Percentiles rank a stretch among this genome's conserved stretches.
Conservation (phyloP, 805 yeast species). For the Kazachstania africana region DNA sequence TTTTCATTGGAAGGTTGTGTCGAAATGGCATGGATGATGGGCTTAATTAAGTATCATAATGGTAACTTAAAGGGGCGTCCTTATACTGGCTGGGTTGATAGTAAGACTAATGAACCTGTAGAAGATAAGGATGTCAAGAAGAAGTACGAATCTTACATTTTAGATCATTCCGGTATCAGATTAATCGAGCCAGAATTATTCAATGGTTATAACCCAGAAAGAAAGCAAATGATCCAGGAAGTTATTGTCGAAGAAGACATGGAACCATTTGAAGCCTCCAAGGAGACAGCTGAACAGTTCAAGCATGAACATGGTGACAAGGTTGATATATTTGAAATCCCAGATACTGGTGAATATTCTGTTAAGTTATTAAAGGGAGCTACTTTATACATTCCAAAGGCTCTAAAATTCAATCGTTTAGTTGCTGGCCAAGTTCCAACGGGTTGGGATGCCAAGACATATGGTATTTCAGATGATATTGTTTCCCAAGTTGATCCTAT, state of each 20-base stretch:
- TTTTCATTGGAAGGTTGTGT: slow-evolving; percentile 95
- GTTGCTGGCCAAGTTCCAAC: slow-evolving; percentile 85
- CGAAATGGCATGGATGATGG: slow-evolving; percentile 99
- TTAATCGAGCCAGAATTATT: slow-evolving; percentile 92
- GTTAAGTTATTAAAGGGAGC: slow-evolving; percentile 92
- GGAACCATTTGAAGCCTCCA: slow-evolving; percentile 90
- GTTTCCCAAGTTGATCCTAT: slow-evolving; percentile 92
- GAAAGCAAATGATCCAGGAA: slow-evolving; percentile 90
- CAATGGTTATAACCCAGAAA: slow-evolving; percentile 86
- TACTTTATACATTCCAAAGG: slow-evolving; percentile 76
- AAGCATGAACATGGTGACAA: slow-evolving; percentile 86
- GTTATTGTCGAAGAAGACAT: slow-evolving; percentile 92
- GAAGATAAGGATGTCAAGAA: slow-evolving; percentile 89
- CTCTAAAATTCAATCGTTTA: slow-evolving; percentile 51
- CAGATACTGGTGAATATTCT: slow-evolving; percentile 84
- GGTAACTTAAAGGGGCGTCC: slow-evolving; percentile 55
- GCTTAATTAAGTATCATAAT: slow-evolving; percentile 87
- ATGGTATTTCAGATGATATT: slow-evolving; percentile 91
- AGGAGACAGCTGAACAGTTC: slow-evolving; percentile 92
- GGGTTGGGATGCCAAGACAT: slow-evolving; percentile 93
- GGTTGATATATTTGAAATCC: slow-evolving; percentile 82
- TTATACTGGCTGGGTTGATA: slow-evolving; percentile 95
- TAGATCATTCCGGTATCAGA: slow-evolving; percentile 94
- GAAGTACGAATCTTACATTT: slow-evolving; percentile 79
- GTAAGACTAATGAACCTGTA: slow-evolving; percentile 83